Evolutionary conservation across 2,329 filamentous ascomycete genomes (phyloP).

Genomic region (Colletotrichum kahawae): DNA sequence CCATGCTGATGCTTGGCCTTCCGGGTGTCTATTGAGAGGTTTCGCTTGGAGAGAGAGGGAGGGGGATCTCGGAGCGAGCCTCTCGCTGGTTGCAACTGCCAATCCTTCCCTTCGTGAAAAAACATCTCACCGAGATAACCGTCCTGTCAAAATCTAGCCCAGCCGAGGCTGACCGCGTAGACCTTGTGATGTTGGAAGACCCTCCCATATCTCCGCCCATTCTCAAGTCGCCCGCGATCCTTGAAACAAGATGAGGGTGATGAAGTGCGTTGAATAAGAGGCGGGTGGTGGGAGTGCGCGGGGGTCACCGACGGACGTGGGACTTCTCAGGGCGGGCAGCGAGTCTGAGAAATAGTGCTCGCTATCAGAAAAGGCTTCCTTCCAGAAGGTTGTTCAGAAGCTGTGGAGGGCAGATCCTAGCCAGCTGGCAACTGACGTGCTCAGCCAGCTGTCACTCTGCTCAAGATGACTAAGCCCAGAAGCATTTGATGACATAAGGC

Average conservation of each 20-base stretch:
- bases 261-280: neutral
- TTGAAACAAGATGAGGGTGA: constrained; percentile 13
- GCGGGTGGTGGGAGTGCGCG: neutral
- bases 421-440: neutral
- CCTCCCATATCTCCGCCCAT: neutral
- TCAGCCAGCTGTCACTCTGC: neutral
- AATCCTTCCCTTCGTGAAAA: neutral
- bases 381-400: neutral
- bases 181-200: neutral
- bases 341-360: neutral
- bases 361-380: neutral
- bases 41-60: neutral
- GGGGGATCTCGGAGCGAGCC: neutral
- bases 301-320: neutral
- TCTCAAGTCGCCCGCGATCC: neutral
- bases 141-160: neutral
- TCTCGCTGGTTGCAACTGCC: neutral
- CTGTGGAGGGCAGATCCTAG: neutral
- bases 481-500: neutral
- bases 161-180: neutral
- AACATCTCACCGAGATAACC: neutral
- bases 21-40: neutral
- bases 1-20: neutral
- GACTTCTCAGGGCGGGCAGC: neutral
- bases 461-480: neutral